Evolutionary conservation across 345 rosid genomes (phyloP).

Genomic region (Raphanus sativus): DNA sequence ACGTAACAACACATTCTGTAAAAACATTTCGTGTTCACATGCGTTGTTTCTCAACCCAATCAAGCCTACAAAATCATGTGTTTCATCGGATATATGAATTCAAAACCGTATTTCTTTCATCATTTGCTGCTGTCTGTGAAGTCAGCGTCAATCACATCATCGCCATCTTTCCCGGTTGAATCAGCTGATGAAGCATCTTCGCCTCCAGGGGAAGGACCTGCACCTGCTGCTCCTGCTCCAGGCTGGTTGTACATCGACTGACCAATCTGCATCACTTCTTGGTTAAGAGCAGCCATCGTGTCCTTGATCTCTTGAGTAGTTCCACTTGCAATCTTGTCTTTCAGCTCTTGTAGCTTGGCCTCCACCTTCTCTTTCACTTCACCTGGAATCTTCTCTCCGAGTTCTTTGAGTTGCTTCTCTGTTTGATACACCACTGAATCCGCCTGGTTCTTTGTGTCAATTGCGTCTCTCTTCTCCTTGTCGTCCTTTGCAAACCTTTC

Average conservation of each 20-base stretch:
- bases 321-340: slow-evolving; percentile 68
- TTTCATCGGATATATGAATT: no score
- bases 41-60: no score
- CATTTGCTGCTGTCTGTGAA: slow-evolving; percentile 91
- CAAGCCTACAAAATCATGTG: no score
- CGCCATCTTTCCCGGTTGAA: slow-evolving; percentile 59
- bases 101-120: slow-evolving; percentile 3
- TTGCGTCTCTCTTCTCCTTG: slow-evolving; percentile 92
- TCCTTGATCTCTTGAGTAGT: slow-evolving; percentile 79
- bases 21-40: no score
- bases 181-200: slow-evolving; percentile 49
- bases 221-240: slow-evolving; percentile 25
- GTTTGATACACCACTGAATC: slow-evolving; percentile 91
- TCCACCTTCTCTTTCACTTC: slow-evolving; percentile 90
- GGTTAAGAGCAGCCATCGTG: slow-evolving; percentile 84
- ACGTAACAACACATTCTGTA: no score
- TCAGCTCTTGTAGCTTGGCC: slow-evolving; percentile 77
- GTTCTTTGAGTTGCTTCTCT: slow-evolving; percentile 92
- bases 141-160: slow-evolving; percentile 85
- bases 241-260: slow-evolving; percentile 82
- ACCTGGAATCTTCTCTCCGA: slow-evolving; percentile 86
- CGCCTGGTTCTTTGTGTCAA: slow-evolving; percentile 97
- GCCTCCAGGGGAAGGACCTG: slow-evolving; percentile 60
- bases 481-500: slow-evolving; percentile 87
- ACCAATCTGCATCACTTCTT: slow-evolving; percentile 95